Evolutionary conservation across 805 yeast species (phyloP).

Genomic region (Saccharomycopsis amapae): DNA sequence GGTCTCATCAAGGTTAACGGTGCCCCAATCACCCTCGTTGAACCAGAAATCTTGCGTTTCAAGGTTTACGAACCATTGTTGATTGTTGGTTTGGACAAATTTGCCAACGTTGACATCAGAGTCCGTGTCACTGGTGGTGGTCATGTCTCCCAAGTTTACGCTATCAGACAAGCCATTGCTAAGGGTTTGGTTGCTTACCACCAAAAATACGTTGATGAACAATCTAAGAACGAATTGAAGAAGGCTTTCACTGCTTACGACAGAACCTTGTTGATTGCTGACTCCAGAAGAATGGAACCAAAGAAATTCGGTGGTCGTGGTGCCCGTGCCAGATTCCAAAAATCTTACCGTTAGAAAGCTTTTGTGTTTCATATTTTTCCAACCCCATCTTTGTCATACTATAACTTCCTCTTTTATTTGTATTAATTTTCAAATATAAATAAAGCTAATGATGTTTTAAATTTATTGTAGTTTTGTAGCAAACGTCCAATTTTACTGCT

Average conservation of each 20-base stretch:
- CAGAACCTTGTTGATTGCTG: constrained; percentile 99
- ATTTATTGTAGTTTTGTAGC: too few relatives aligned
- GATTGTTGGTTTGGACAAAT: constrained; percentile 97
- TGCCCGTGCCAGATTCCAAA: constrained; percentile 99
- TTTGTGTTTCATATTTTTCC: not conserved
- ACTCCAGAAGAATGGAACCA: constrained; percentile 99
- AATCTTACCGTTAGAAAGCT: constrained; percentile 90
- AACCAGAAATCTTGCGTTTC: constrained; percentile 98
- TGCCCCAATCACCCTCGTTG: constrained; percentile 96
- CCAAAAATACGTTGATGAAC: constrained; percentile 99
- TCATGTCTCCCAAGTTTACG: constrained; percentile 99
- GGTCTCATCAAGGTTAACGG: constrained; percentile 99
- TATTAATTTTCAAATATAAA: not conserved
- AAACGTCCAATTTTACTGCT: too few relatives aligned
- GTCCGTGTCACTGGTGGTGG: constrained; percentile 99
- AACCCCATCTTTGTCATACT: constrained; percentile 1
- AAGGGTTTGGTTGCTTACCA: constrained; percentile 99
- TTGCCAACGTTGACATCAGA: constrained; percentile 97
- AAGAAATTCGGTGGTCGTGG: constrained; percentile 99
- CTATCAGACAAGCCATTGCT: constrained; percentile 99
- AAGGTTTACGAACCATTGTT: constrained; percentile 99
- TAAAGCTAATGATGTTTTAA: too few relatives aligned
- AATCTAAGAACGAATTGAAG: constrained; percentile 99
- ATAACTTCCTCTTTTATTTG: constrained; percentile 6
- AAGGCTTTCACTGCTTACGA: constrained; percentile 95